Evolutionary conservation across 805 yeast species (phyloP), one percentile per base, ranked within the genome.

Genomic region (Candida ulmi): DNA sequence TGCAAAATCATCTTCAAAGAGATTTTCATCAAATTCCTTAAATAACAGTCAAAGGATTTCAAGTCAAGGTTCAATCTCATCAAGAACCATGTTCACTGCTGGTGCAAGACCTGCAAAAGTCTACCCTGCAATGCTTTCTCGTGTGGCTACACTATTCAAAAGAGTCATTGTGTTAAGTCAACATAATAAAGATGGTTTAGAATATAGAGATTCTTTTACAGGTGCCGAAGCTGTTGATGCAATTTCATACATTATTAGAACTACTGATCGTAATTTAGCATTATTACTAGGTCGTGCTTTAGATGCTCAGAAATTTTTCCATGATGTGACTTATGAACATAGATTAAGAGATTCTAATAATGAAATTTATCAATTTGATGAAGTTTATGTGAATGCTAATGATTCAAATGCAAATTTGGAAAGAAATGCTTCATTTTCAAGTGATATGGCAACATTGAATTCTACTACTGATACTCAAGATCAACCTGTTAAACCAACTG

Each of bases 321-420:
- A 88, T 56, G 99, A 93, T 63, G 97, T 90, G 19, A 85, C 96
- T 0, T 91, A 91, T 62, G 95, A 88, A 52, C 98, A 90, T 58
- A 71, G 97, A 36, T 69, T 93, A 39, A 72, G 99, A 48, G 99
- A 93, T 62, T 85, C 95, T 0, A 74, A 72, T 17, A 77, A 74
- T 54, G 99, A 93, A 60, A 85, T 91, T 18, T 93, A 91, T 60
- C 95, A 86, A 50, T 86, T 91, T 52, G 76, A 76, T 35, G 81
- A 78, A 43, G 71, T 69, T 11, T 71, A 72, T 45, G 65, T 72
- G 28, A 71, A 69, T 40, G 72, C 44, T 4, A 38, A 35, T 16
- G 42, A 46, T 11, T 33, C 43, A 8, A 24, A 37, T 25, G 34
- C 33, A 3, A 16, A 64, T 19, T 59, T 68, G 28, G 76, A 69